Percentiles rank a stretch among this genome's conserved stretches.
Evolutionary conservation across 2,329 filamentous ascomycete species (phyloP).

Genomic region (Penicillium sp.): DNA sequence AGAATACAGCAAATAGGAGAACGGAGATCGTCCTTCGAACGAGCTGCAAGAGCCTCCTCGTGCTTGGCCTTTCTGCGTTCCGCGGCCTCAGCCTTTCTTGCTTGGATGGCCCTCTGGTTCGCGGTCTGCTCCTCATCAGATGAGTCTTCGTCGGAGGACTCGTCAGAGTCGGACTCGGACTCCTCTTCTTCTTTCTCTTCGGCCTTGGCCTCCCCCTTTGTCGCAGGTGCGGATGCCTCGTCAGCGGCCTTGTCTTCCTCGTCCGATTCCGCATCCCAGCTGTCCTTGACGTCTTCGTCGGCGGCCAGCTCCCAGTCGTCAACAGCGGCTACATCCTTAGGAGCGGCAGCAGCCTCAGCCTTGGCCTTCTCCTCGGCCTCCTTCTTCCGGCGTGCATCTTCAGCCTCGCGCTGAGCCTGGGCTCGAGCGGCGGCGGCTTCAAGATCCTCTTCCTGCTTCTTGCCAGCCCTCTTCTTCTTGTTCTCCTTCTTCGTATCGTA

Average conservation of each 20-base stretch:
- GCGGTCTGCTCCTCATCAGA: slow-evolving; percentile 68
- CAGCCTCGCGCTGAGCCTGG: slow-evolving; percentile 45
- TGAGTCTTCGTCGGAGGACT: slow-evolving; percentile 50
- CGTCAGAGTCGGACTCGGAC: slow-evolving; percentile 34
- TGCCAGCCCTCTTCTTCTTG: slow-evolving; percentile 66
- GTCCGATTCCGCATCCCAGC: slow-evolving; percentile 70
- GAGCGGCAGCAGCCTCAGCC: slow-evolving; percentile 56
- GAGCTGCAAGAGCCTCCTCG: slow-evolving; percentile 83
- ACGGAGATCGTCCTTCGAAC: slow-evolving; percentile 89
- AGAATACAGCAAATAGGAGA: slow-evolving; percentile 99
- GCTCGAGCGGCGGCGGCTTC: slow-evolving; percentile 49
- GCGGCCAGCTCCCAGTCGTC: slow-evolving; percentile 86
- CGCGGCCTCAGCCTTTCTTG: slow-evolving; percentile 82
- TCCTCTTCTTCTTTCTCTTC: slow-evolving; percentile 23
- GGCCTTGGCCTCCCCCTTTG: slow-evolving; percentile 6
- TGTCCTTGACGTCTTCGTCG: slow-evolving; percentile 79
- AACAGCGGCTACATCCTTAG: slow-evolving; percentile 50
- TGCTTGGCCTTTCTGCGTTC: slow-evolving; percentile 85
- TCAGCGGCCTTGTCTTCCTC: slow-evolving; percentile 54
- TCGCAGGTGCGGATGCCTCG: slow-evolving; percentile 31
- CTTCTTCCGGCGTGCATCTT: slow-evolving; percentile 56
- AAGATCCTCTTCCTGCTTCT: slow-evolving; percentile 57
- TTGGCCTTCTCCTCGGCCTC: slow-evolving; percentile 76
- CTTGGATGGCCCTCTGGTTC: slow-evolving; percentile 66
- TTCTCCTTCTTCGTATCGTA: slow-evolving; percentile 61